Evolutionary conservation across 495 filamentous ascomycete genomes (phyloP).

Genomic region (Lindgomyces ingoldianus): DNA sequence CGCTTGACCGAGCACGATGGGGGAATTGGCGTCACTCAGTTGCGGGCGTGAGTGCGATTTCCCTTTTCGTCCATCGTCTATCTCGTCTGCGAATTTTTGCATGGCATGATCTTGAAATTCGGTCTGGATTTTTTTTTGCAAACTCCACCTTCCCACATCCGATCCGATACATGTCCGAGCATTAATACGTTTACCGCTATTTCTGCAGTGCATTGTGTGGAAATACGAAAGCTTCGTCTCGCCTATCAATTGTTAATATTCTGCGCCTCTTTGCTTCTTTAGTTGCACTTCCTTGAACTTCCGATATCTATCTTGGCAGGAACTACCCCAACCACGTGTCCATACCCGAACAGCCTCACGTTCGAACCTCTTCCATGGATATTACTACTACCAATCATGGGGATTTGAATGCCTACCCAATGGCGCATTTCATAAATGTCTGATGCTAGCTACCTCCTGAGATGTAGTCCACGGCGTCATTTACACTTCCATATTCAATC

Average conservation of each 20-base stretch:
- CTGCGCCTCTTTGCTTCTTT: not conserved
- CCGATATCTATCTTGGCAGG: conserved; percentile 1
- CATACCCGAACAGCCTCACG: not conserved
- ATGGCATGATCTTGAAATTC: not conserved
- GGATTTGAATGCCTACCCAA: conserved; percentile 7
- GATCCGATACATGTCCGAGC: too few species aligned
- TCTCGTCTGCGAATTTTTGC: not conserved
- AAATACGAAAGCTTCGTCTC: not conserved
- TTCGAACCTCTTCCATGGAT: not conserved
- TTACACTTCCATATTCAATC: not conserved
- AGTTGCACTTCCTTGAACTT: not conserved
- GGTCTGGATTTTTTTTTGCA: not conserved
- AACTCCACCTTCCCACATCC: not conserved
- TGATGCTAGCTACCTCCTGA: not conserved
- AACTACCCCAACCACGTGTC: not conserved
- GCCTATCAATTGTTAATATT: not conserved
- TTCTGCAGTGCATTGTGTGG: not conserved
- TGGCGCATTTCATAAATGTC: conserved; percentile 6
- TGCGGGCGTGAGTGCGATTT: conserved; percentile 67
- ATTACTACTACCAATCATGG: too few species aligned
- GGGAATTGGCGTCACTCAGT: conserved; percentile 74
- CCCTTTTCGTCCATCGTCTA: not conserved
- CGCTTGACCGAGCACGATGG: conserved; percentile 66
- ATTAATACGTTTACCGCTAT: not conserved
- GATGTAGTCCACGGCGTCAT: not conserved